phyloP scores from a whole-genome alignment of 768 basidiomycete species.

The Tricholoma sp. region DNA sequence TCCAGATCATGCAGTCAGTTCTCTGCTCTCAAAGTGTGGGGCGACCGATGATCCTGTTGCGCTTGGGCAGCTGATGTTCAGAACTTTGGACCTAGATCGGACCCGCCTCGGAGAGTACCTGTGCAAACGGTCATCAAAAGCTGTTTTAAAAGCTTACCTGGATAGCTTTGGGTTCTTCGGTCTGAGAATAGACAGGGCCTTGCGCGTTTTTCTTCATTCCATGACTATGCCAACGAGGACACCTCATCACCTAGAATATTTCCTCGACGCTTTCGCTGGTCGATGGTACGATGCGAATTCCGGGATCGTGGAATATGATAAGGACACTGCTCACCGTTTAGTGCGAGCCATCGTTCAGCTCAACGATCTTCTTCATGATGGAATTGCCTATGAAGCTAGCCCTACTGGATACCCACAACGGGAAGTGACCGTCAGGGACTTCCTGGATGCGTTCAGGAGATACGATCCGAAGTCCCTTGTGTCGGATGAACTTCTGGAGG shows the following conservation, averaged over 20 bases:
- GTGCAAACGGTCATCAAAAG: slow-evolving; percentile 63
- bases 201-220: slow-evolving; percentile 85
- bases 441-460: slow-evolving; percentile 76
- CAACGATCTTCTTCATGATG: slow-evolving; percentile 81
- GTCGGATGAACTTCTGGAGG: slow-evolving; percentile 68
- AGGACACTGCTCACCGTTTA: slow-evolving; percentile 71
- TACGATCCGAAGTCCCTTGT: slow-evolving; percentile 70
- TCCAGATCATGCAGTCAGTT: slow-evolving; percentile 73
- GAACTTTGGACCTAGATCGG: slow-evolving; percentile 78
- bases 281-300: slow-evolving; percentile 92
- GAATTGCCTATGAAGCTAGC: slow-evolving; percentile 59
- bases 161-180: slow-evolving; percentile 85
- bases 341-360: slow-evolving; percentile 82
- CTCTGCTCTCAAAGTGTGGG: slow-evolving; percentile 59
- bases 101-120: slow-evolving; percentile 82
- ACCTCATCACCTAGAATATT: slow-evolving; percentile 50
- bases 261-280: slow-evolving; percentile 80
- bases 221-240: slow-evolving; percentile 48
- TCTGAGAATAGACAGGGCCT: slow-evolving; percentile 80
- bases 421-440: slow-evolving; percentile 69
- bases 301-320: slow-evolving; percentile 71
- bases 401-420: slow-evolving; percentile 48
- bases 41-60: slow-evolving; percentile 61
- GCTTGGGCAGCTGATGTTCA: slow-evolving; percentile 79
- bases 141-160: slow-evolving; percentile 77